Conservation (phyloP, 495 filamentous ascomycete species). For the Penicillium goetzii region DNA sequence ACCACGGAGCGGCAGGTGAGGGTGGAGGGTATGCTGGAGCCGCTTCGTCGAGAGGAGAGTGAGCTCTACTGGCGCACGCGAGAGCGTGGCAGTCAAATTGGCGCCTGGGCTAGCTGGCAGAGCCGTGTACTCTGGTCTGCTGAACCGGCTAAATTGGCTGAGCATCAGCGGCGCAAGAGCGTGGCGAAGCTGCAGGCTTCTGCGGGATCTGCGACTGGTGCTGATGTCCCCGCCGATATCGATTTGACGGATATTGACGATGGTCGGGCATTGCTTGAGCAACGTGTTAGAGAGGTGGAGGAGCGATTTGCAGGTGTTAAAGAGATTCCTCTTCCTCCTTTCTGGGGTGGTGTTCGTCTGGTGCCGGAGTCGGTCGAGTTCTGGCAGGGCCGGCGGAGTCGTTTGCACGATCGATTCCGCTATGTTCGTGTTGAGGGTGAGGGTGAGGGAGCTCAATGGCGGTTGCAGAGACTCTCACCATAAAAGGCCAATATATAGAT, state of each 20-base stretch:
- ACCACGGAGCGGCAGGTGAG: slow-evolving; percentile 82
- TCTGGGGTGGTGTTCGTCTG: slow-evolving; percentile 91
- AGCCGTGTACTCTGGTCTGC: slow-evolving; percentile 66
- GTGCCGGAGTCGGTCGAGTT: slow-evolving; percentile 88
- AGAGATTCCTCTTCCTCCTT: slow-evolving; percentile 84
- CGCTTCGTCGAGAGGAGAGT: slow-evolving; percentile 71
- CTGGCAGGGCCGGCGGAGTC: slow-evolving; percentile 88
- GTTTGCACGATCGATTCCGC: slow-evolving; percentile 90
- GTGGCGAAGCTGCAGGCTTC: slow-evolving; percentile 41
- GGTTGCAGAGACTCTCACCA: slow-evolving; percentile 47
- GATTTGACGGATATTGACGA: slow-evolving; percentile 64
- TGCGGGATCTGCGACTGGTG: slow-evolving; percentile 21
- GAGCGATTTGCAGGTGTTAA: slow-evolving; percentile 71
- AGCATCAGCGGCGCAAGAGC: slow-evolving; percentile 37
- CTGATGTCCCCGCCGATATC: slow-evolving; percentile 54
- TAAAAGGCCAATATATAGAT: slow-evolving; percentile 19
- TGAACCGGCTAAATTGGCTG: slow-evolving; percentile 32
- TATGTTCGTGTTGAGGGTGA: slow-evolving; percentile 65
- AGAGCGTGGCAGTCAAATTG: slow-evolving; percentile 77
- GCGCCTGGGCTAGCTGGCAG: slow-evolving; percentile 93
- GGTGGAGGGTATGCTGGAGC: slow-evolving; percentile 74
- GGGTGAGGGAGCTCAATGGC: slow-evolving; percentile 59
- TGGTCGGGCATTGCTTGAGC: slow-evolving; percentile 66
- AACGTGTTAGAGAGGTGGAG: slow-evolving; percentile 71
- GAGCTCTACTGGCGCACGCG: slow-evolving; percentile 87